phyloP scores from a whole-genome alignment of 345 rosid genomes.

The Cardamine occulta region DNA sequence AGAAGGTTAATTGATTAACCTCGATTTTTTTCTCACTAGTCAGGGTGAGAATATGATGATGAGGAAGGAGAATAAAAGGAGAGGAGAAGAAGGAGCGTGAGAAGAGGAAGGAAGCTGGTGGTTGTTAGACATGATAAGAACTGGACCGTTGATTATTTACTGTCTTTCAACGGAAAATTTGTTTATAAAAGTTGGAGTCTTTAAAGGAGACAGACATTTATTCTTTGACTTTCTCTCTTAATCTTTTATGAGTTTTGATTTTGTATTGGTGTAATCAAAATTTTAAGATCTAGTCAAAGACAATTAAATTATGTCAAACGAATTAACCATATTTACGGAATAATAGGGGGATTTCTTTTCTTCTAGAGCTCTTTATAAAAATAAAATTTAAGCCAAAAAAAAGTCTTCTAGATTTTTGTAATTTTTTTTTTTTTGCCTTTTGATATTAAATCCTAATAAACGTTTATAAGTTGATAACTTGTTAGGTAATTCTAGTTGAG shows the following conservation, averaged over 20 bases:
- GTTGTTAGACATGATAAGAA: slow-evolving; percentile 39
- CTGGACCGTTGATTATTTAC: slow-evolving; percentile 38
- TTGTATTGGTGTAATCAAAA: not conserved
- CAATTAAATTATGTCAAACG: not conserved
- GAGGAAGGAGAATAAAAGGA: slow-evolving; percentile 36
- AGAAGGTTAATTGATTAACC: slow-evolving; percentile 15
- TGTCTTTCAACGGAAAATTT: slow-evolving; percentile 15
- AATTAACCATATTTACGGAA: slow-evolving; percentile 18
- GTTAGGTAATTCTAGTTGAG: slow-evolving; percentile 37
- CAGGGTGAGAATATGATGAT: slow-evolving; percentile 27
- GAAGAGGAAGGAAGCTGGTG: slow-evolving; percentile 33
- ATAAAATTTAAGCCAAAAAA: too few species aligned
- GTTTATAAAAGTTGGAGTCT: slow-evolving; percentile 33
- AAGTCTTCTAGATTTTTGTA: too few species aligned
- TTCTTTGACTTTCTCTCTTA: slow-evolving; percentile 14
- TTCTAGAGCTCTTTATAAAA: not conserved
- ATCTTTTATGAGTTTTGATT: slow-evolving; percentile 1
- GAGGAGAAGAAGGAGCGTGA: slow-evolving; percentile 33
- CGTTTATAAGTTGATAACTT: slow-evolving; percentile 3
- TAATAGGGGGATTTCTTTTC: not conserved
- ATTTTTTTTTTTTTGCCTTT: not conserved
- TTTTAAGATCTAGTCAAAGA: slow-evolving; percentile 7
- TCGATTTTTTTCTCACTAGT: slow-evolving; percentile 17
- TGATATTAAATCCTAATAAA: not conserved
- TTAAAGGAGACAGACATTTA: slow-evolving; percentile 19